Percentiles rank a stretch among this genome's conserved stretches.
phyloP scores from a whole-genome alignment of 306 rosid species.

The Elaeagnus macrophylla region DNA sequence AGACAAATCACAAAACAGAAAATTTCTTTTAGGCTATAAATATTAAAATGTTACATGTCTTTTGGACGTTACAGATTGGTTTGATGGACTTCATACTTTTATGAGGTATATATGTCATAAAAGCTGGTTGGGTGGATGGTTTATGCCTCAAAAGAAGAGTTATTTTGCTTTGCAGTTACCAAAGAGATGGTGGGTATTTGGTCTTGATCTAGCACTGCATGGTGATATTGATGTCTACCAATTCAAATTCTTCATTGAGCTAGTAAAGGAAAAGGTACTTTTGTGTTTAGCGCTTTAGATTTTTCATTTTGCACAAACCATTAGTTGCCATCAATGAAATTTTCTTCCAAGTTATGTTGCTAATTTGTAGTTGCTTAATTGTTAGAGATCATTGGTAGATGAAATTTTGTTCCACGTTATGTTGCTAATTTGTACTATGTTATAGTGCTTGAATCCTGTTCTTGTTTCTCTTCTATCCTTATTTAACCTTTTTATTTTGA shows the following conservation, averaged over 20 bases:
- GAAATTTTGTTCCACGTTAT: too few species aligned
- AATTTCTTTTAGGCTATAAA: conserved; percentile 2
- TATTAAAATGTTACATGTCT: not conserved
- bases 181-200: conserved; percentile 93
- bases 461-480: too few species aligned
- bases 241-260: conserved; percentile 85
- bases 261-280: conserved; percentile 62
- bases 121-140: conserved; percentile 99
- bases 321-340: not conserved
- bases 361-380: too few species aligned
- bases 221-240: conserved; percentile 95
- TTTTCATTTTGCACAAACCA: not conserved
- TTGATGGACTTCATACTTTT: conserved; percentile 93
- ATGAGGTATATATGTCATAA: conserved; percentile 90
- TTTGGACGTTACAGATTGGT: conserved; percentile 69
- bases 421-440: too few species aligned
- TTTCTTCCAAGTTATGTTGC: not conserved
- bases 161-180: conserved; percentile 95
- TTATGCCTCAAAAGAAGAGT: conserved; percentile 96
- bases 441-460: too few species aligned
- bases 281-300: conserved; percentile 11
- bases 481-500: too few species aligned
- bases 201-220: conserved; percentile 89
- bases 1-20: not conserved
- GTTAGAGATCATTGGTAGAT: too few species aligned